phyloP scores from a whole-genome alignment of 805 yeast genomes.

The Priceomyces carsonii region DNA sequence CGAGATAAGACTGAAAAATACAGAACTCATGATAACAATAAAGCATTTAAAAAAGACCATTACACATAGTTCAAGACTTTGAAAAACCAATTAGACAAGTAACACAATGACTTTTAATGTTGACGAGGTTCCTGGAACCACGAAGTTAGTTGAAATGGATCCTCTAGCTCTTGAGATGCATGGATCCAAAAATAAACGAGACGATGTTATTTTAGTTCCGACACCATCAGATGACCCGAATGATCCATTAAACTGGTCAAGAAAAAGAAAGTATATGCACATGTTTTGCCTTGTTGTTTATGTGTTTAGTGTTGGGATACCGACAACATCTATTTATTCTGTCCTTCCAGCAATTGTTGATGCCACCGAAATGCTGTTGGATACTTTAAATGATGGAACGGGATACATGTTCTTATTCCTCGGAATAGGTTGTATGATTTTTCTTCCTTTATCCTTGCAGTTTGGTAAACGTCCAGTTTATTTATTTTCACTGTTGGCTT shows the following conservation, averaged over 20 bases:
- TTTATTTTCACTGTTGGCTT: constrained; percentile 20
- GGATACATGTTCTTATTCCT: constrained; percentile 5
- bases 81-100: no score
- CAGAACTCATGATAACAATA: no score
- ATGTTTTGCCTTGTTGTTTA: constrained; percentile 10
- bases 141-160: constrained; percentile 1
- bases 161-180: no score
- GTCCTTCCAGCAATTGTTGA: constrained; percentile 13
- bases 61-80: no score
- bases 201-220: constrained; percentile 32
- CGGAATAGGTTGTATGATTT: constrained; percentile 43
- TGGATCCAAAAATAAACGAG: no score
- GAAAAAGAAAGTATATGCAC: constrained; percentile 46
- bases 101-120: neutral
- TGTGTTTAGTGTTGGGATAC: constrained; percentile 15
- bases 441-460: constrained; percentile 52
- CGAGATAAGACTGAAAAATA: no score
- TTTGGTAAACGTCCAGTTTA: constrained; percentile 50
- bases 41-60: no score
- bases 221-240: constrained; percentile 68
- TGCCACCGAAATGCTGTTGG: constrained; percentile 11
- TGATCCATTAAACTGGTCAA: constrained; percentile 69
- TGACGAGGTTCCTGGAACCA: constrained; percentile 6
- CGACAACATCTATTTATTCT: constrained; percentile 16
- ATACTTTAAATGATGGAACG: constrained; percentile 1